phyloP scores from a whole-genome alignment of 225 moss, liverwort and hornwort genomes.

The Marchantia paleacea region DNA sequence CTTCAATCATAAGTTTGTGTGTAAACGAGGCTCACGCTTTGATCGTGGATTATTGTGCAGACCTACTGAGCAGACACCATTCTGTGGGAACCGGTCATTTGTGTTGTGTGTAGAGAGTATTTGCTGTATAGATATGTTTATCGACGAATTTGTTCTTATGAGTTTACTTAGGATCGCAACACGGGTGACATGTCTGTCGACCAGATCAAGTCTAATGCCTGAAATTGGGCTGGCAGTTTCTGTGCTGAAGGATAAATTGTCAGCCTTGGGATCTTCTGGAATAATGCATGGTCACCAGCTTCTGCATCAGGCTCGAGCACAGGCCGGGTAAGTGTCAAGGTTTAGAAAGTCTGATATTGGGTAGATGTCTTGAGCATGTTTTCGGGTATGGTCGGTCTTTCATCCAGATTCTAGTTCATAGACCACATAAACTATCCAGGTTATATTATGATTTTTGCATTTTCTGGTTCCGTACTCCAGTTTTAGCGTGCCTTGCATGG shows the following conservation, averaged over 20 bases:
- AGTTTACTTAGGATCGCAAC: not conserved
- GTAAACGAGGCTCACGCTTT: too few relatives aligned
- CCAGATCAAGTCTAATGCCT: not conserved
- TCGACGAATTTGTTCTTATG: too few relatives aligned
- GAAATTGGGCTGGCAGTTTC: slow-evolving; percentile 38
- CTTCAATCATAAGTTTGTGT: too few relatives aligned
- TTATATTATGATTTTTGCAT: not conserved
- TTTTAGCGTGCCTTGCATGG: not conserved
- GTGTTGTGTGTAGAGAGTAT: too few relatives aligned
- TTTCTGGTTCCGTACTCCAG: not conserved
- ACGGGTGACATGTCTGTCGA: too few relatives aligned
- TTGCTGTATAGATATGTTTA: too few relatives aligned
- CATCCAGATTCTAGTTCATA: not conserved
- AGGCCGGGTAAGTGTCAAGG: slow-evolving; percentile 59
- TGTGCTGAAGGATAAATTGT: slow-evolving; percentile 90
- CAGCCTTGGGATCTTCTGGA: slow-evolving; percentile 76
- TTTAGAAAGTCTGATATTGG: not conserved
- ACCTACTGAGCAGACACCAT: too few relatives aligned
- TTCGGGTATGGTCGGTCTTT: not conserved
- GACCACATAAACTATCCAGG: not conserved
- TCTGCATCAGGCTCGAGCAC: slow-evolving; percentile 84
- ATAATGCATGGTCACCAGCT: slow-evolving; percentile 93
- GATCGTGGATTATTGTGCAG: too few relatives aligned
- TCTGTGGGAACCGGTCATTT: too few relatives aligned
- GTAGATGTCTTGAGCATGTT: not conserved